Evolutionary conservation across 2,329 filamentous ascomycete genomes (phyloP), one percentile per base, ranked within the genome.

Genomic region (Biscogniauxia mediterranea): DNA sequence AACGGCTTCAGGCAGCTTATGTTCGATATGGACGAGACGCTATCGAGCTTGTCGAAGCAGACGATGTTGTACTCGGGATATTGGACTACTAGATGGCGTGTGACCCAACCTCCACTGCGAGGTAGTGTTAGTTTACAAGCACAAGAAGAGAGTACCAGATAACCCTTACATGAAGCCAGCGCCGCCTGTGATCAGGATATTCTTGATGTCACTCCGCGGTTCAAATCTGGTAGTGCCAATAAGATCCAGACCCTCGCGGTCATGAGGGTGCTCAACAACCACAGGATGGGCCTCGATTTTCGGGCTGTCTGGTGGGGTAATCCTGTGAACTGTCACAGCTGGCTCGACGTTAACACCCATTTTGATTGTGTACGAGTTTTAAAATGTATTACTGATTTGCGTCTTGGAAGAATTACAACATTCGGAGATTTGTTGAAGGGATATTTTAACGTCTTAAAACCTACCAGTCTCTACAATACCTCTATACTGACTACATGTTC

Each of bases 11-110:
- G 21, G 28, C 54, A 55, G 15, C 32, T 46, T 6, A 55, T 23
- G 38, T 55, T 55, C 21, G 15, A 20, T 19, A 55, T 25, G 5
- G 54, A 55, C 13, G 54, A 42, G 26, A 55, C 54, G n/a, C 54
- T 25, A 13, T 55, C 54, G 7, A 55, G 54, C 23, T 55, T 55
- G 23, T 55, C 54, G 54, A 55, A 55, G 17, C 54, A 55, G 19
- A 55, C 54, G 20, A 55, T 46, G 26, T 55, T 55, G 54, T 55
- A 55, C 20, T 55, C 54, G 26, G 54, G 54, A 46, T 55, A 55
- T 46, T 55, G 54, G 19, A 55, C 32, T 1, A 23, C 38, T 32
- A 55, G 15, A 21, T 55, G 54, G 6, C 54, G 54, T 8, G 54
- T 55, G 32, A 55, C 54, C 54, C 54, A 55, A 15, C 54, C 38